Conservation (phyloP, 106 monocot species). For the Vanilla planifolia region DNA sequence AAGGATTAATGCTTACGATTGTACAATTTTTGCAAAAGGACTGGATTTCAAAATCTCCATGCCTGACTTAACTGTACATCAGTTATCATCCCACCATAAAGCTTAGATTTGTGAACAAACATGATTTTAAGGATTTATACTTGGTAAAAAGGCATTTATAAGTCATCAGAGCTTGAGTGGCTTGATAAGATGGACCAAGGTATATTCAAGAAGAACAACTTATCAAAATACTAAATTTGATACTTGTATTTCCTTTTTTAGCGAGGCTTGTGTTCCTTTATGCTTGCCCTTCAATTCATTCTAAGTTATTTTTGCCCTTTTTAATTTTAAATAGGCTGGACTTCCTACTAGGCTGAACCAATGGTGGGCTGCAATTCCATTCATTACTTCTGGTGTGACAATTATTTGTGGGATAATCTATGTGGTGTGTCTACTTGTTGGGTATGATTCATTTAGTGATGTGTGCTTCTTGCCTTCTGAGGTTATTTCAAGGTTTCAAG, state of each 20-base stretch:
- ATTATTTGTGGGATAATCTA: slow-evolving; percentile 55
- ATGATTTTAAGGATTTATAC: not conserved
- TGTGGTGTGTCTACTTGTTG: slow-evolving; percentile 51
- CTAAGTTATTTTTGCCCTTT: not conserved
- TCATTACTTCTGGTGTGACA: slow-evolving; percentile 59
- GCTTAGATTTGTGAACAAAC: too few relatives aligned
- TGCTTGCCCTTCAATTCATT: too few relatives aligned
- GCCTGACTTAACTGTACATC: too few relatives aligned
- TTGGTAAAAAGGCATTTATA: not conserved
- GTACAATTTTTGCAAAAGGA: too few relatives aligned
- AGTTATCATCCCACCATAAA: too few relatives aligned
- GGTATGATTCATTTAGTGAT: slow-evolving; percentile 59
- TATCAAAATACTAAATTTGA: not conserved
- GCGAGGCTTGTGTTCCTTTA: not conserved
- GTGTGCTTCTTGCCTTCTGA: slow-evolving; percentile 69
- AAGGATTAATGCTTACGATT: too few relatives aligned
- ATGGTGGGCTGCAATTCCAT: slow-evolving; percentile 66
- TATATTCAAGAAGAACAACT: too few relatives aligned
- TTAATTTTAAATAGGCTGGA: slow-evolving; percentile 36
- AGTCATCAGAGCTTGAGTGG: not conserved
- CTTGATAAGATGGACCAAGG: too few relatives aligned
- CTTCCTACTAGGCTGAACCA: slow-evolving; percentile 57
- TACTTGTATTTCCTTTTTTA: not conserved
- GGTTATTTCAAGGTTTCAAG: slow-evolving; percentile 55
- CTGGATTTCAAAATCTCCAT: too few relatives aligned